Conservation (phyloP, 257 asterid species). For the Petunia secreta region DNA sequence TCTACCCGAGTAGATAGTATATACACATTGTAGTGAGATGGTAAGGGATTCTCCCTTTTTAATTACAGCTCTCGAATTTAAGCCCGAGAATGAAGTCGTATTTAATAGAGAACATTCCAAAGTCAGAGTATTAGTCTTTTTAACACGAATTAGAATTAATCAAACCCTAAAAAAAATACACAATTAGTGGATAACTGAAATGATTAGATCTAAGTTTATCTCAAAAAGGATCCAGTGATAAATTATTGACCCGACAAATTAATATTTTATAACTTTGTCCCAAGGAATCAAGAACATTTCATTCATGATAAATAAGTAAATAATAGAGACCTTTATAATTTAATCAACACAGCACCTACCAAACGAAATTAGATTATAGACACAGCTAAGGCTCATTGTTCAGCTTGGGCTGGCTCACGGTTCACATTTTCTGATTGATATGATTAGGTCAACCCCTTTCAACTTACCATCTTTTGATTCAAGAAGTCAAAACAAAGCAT, state of each 20-base stretch:
- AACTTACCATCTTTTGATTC: background rate
- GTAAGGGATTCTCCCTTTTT: too few species aligned
- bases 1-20: background rate
- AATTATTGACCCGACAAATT: background rate
- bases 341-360: conserved; percentile 13
- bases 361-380: background rate
- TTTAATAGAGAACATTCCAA: too few species aligned
- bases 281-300: background rate
- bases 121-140: too few species aligned
- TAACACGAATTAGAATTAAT: too few species aligned
- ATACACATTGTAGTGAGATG: too few species aligned
- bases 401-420: background rate
- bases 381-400: background rate
- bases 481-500: background rate
- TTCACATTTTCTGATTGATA: background rate
- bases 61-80: too few species aligned
- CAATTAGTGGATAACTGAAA: too few species aligned
- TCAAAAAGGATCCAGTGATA: conserved; percentile 3
- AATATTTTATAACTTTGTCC: background rate
- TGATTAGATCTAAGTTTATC: background rate
- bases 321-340: background rate
- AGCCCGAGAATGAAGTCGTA: too few species aligned
- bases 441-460: conserved; percentile 11
- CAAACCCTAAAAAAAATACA: too few species aligned
- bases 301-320: background rate